Evolutionary conservation across 1,139 yeast species (phyloP).

Genomic region (Suhomyces bribrorum): DNA sequence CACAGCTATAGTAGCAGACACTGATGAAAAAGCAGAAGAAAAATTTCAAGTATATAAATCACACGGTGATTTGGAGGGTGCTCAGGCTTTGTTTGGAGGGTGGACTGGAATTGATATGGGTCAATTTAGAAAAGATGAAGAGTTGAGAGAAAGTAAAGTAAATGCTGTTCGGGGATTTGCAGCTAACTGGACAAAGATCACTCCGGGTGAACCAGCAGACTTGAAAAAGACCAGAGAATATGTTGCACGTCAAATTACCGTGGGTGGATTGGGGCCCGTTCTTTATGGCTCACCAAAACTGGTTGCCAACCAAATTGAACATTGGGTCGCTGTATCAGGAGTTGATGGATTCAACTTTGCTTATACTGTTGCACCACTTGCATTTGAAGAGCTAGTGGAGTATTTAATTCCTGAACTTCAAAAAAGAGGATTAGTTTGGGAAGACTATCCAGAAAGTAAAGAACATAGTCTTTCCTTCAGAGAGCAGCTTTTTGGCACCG

Average conservation of each 20-base stretch:
- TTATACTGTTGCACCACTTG: constrained; percentile 28
- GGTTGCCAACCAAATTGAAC: constrained; percentile 32
- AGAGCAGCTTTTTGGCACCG: constrained; percentile 24
- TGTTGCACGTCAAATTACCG: constrained; percentile 29
- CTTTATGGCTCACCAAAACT: constrained; percentile 25
- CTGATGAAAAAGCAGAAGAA: constrained; percentile 36
- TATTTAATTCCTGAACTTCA: constrained; percentile 29
- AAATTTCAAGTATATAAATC: constrained; percentile 31
- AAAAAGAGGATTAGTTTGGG: constrained; percentile 28
- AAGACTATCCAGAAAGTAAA: constrained; percentile 27
- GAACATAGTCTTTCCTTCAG: constrained; percentile 18
- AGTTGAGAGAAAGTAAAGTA: constrained; percentile 27
- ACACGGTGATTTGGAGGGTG: constrained; percentile 42
- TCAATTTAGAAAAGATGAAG: constrained; percentile 31
- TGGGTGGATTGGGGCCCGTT: constrained; percentile 34
- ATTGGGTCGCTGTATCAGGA: constrained; percentile 32
- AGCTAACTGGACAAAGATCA: constrained; percentile 32
- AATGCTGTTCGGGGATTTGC: constrained; percentile 35
- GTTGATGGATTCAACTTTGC: constrained; percentile 35
- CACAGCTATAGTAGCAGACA: constrained; percentile 36
- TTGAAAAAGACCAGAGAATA: constrained; percentile 29
- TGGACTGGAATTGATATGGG: constrained; percentile 41
- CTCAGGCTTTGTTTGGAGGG: constrained; percentile 40
- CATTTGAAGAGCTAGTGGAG: constrained; percentile 33
- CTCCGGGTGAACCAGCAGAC: constrained; percentile 28